Evolutionary conservation across 1,284 basidiomycete genomes (phyloP), one percentile per base, ranked within the genome.

Genomic region (Puccinia horiana): DNA sequence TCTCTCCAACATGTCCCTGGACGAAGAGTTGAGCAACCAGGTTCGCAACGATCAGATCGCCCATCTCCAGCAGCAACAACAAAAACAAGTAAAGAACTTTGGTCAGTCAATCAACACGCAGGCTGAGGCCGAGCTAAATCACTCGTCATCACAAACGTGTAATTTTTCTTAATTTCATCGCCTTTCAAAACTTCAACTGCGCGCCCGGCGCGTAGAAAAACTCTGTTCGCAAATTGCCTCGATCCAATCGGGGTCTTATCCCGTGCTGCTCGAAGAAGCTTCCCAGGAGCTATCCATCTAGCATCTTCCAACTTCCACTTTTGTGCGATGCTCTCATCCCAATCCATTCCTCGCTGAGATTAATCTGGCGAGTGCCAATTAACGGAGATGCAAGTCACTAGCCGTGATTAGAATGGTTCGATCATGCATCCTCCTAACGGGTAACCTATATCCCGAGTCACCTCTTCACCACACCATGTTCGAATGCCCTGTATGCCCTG

Each of bases 41-140:
- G 42, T 42, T 26, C 65, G 65, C 11, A 69, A 69, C 42, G 65
- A 69, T 40, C 65, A 69, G 40, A 69, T 69, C 14, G 37, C 65
- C 26, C 32, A 69, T 44, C 40, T 69, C n/a, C 65, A 69, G 42
- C 65, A 69, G 23, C 65, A 47, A 29, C 65, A 69, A 9, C 65
- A 29, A 2, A 9, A 42, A 44, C 65, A 69, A n/a, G 12, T 69
- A 40, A 44, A 11, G n/a, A 69, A n/a, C 18, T 23, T 61, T 18
- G 58, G 29, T 18, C 61, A 52, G 44, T 44, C 65, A 77, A 65
- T 52, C n/a, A 42, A 23, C 35, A 61, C 49, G 18, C 76, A 49
- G 20, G 11, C 42, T 20, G 58, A 65, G 35, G 4, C 49, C 18
- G 11, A 52, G 4, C 18, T 20, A 18, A 26, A 35, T 12, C n/a